These are phyloP conservation scores for Albatrellus ellisii DNA, from an alignment of 768 basidiomycete species.

Conservation along the genomic window DNA sequence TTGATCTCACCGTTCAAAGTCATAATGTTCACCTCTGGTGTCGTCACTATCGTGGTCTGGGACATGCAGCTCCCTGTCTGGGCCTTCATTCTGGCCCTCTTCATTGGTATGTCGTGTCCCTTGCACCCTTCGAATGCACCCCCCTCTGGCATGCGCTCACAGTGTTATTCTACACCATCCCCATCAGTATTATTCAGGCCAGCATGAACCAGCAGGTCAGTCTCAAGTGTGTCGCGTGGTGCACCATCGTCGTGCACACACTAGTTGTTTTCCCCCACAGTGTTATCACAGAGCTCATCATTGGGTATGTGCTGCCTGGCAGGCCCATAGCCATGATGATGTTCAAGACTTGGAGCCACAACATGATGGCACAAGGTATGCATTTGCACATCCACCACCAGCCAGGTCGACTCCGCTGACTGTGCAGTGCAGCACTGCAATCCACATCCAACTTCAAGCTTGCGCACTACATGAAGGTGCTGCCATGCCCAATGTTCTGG, in stretches of 20 bases:
- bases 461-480: constrained; percentile 57
- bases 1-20: constrained; percentile 20
- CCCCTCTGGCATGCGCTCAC: constrained; percentile 16
- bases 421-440: constrained; percentile 28
- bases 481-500: constrained; percentile 51
- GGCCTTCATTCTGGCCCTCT: constrained; percentile 55
- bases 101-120: constrained; percentile 33
- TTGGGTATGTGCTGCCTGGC: constrained; percentile 72
- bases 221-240: constrained; percentile 22
- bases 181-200: constrained; percentile 48
- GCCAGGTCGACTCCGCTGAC: neutral
- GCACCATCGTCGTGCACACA: constrained; percentile 9
- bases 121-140: neutral
- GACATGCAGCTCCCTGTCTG: constrained; percentile 59
- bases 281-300: constrained; percentile 70
- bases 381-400: neutral
- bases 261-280: constrained; percentile 22
- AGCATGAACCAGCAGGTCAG: constrained; percentile 75
- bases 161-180: constrained; percentile 31
- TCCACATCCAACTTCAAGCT: constrained; percentile 74
- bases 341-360: constrained; percentile 64
- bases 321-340: constrained; percentile 72
- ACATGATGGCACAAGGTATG: constrained; percentile 43
- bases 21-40: constrained; percentile 51
- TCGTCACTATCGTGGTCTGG: constrained; percentile 59